phyloP scores from a whole-genome alignment of 2,329 filamentous ascomycete genomes.

The Alternaria alternata region DNA sequence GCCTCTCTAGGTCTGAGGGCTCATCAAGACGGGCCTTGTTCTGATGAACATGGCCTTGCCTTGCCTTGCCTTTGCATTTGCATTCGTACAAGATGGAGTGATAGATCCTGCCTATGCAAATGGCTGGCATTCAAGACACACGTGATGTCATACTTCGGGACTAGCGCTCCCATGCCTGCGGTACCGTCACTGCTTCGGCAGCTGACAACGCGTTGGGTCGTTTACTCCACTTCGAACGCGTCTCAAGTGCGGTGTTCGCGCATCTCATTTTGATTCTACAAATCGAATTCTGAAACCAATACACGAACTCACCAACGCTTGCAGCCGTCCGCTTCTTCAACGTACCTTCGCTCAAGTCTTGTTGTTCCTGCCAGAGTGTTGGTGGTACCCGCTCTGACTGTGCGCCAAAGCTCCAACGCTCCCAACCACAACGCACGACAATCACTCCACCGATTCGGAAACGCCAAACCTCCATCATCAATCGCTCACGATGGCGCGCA shows the following conservation, averaged over 20 bases:
- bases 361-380: not conserved
- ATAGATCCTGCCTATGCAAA: not conserved
- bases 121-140: not conserved
- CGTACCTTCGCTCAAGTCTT: not conserved
- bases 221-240: conserved; percentile 11
- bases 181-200: not conserved
- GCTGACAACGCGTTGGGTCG: conserved; percentile 10
- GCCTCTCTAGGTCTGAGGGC: not conserved
- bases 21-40: not conserved
- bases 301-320: not conserved
- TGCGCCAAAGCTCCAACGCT: not conserved
- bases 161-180: not conserved
- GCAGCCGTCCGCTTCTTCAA: not conserved
- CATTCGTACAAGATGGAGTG: not conserved
- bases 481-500: conserved; percentile 10
- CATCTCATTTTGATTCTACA: not conserved
- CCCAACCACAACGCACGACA: not conserved
- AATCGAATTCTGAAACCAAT: not conserved
- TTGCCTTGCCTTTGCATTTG: not conserved
- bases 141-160: not conserved
- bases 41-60: not conserved
- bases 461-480: not conserved
- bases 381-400: not conserved
- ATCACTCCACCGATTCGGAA: not conserved
- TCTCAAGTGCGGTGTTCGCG: not conserved